These are phyloP conservation scores for Salix koriyanagi DNA, from an alignment of 345 rosid genomes.

Conservation along the genomic window DNA sequence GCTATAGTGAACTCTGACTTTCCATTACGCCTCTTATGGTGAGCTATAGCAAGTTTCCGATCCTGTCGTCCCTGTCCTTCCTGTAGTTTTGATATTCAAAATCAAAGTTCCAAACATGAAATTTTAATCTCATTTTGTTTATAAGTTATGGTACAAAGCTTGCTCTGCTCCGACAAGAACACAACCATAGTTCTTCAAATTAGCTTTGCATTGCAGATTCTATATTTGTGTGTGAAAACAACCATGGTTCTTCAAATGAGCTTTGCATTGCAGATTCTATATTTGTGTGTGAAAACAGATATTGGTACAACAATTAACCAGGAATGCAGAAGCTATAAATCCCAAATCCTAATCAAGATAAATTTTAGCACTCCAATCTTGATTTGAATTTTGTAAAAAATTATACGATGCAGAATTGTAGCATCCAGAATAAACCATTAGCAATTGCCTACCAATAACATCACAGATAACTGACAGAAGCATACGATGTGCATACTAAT, in stretches of 20 bases:
- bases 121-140: neutral
- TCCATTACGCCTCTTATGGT: conserved; percentile 60
- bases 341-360: neutral
- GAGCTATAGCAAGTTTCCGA: conserved; percentile 80
- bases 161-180: neutral
- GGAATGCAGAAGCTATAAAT: neutral
- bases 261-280: neutral
- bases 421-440: neutral
- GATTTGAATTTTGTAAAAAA: neutral
- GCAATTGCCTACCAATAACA: neutral
- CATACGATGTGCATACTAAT: neutral
- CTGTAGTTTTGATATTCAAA: conserved; percentile 37
- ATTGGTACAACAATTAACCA: neutral
- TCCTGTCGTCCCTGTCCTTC: conserved; percentile 90
- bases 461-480: neutral
- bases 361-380: neutral
- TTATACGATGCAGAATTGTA: neutral
- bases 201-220: neutral
- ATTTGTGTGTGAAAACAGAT: neutral
- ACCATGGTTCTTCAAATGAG: neutral
- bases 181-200: neutral
- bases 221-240: neutral
- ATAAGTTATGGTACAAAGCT: neutral
- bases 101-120: conserved; percentile 2
- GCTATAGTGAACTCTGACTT: conserved; percentile 63